Percentiles rank a stretch among this genome's conserved stretches.
Conservation (phyloP, 306 rosid genomes). For the Glycyrrhiza uralensis region DNA sequence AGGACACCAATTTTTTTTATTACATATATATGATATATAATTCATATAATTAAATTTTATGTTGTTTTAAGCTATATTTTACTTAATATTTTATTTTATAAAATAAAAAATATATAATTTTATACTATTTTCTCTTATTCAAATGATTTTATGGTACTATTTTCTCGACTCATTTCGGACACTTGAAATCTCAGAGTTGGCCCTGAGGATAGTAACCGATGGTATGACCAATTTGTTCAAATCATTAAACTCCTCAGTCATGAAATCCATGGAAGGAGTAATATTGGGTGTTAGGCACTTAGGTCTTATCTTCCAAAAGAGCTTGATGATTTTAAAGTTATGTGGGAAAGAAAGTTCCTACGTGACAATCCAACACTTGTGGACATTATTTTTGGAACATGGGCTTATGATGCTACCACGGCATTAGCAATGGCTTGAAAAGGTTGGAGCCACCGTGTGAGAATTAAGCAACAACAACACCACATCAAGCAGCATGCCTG, state of each 20-base stretch:
- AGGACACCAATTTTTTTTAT: no score
- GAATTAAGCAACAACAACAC: not conserved
- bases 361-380: slow-evolving; percentile 24
- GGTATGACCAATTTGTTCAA: slow-evolving; percentile 22
- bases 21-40: no score
- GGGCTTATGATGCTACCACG: slow-evolving; percentile 64
- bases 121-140: no score
- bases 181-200: no score
- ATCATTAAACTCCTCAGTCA: slow-evolving; percentile 3
- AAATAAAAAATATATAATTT: no score
- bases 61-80: no score
- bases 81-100: no score
- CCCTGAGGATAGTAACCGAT: slow-evolving; percentile 56
- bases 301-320: slow-evolving; percentile 30
- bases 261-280: slow-evolving; percentile 53
- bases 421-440: slow-evolving; percentile 64
- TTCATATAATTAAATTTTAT: no score
- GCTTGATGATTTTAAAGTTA: slow-evolving; percentile 26
- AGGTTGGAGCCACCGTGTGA: slow-evolving; percentile 16
- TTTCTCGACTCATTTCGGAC: no score
- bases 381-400: slow-evolving; percentile 34
- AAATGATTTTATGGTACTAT: no score
- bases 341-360: slow-evolving; percentile 45
- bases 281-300: slow-evolving; percentile 50
- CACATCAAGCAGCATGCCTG: slow-evolving; percentile 15